A percentile compares a stretch with the other conserved stretches of the same genome.
phyloP scores from a whole-genome alignment of 169 alveolate species.

The Eimeria mitis region DNA sequence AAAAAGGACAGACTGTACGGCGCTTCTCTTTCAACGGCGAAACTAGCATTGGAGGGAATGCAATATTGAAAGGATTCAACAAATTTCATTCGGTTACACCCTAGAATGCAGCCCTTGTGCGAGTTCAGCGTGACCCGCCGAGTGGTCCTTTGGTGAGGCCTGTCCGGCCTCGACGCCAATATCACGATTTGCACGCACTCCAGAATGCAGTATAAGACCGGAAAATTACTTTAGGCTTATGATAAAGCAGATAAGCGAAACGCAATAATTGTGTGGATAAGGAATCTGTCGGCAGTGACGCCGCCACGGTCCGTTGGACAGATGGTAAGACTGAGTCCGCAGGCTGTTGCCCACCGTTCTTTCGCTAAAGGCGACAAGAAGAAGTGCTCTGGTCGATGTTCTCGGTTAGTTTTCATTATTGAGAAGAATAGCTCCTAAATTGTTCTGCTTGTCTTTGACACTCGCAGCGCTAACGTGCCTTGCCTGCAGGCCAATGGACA shows the following conservation, averaged over 20 bases:
- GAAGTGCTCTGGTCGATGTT: neutral
- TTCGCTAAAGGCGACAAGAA: neutral
- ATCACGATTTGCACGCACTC: neutral
- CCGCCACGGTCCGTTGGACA: neutral
- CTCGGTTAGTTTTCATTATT: neutral
- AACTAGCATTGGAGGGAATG: neutral
- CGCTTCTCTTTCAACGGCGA: neutral
- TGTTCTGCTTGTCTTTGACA: neutral
- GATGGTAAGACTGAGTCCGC: neutral
- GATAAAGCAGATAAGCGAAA: neutral
- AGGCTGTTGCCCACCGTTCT: neutral
- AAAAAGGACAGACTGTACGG: neutral
- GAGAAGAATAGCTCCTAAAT: neutral
- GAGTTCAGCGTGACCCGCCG: neutral
- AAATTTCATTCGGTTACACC: neutral
- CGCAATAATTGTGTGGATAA: neutral
- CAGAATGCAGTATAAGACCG: neutral
- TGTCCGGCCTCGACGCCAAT: too few species aligned
- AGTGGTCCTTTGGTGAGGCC: neutral
- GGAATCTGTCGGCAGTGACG: neutral
- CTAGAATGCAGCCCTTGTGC: neutral
- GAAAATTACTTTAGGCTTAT: neutral
- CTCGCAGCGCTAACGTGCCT: neutral
- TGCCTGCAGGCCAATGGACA: constrained; percentile 60
- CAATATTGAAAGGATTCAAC: neutral